Conservation (phyloP, 495 filamentous ascomycete species). For the Trichoderma erinaceum region DNA sequence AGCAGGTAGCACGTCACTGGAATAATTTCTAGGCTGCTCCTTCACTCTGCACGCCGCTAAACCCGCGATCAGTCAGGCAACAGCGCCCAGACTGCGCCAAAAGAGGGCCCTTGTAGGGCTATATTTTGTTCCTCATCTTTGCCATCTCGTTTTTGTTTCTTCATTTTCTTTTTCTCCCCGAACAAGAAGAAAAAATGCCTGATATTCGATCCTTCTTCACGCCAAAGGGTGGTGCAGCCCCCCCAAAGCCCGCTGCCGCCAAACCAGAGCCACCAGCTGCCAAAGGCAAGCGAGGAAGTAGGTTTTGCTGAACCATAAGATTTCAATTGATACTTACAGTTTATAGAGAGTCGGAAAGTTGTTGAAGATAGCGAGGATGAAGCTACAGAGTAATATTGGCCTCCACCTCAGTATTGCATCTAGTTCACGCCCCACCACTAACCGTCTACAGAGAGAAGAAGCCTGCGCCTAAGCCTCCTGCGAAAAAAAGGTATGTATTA, state of each 20-base stretch:
- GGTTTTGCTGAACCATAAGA: constrained; percentile 19
- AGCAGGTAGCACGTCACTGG: constrained; percentile 14
- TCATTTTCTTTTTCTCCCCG: not conserved
- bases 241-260: constrained; percentile 37
- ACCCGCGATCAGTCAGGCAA: constrained; percentile 4
- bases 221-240: constrained; percentile 44
- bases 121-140: not conserved
- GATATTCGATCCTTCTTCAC: constrained; percentile 82
- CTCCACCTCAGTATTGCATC: not conserved
- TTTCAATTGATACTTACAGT: constrained; percentile 22
- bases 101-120: not conserved
- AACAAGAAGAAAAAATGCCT: constrained; percentile 46
- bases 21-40: constrained; percentile 6
- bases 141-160: not conserved
- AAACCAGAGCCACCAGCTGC: constrained; percentile 26
- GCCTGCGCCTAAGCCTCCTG: constrained; percentile 30
- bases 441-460: constrained; percentile 33
- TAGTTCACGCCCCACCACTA: not conserved
- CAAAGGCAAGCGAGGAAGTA: constrained; percentile 33
- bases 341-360: constrained; percentile 58
- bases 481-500: constrained; percentile 37
- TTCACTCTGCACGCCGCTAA: not conserved
- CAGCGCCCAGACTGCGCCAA: not conserved
- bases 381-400: constrained; percentile 32
- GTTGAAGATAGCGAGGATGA: constrained; percentile 73